These are phyloP conservation scores for Phytophthora kernoviae DNA, from an alignment of 352 stramenopile genomes.

Conservation along the genomic window DNA sequence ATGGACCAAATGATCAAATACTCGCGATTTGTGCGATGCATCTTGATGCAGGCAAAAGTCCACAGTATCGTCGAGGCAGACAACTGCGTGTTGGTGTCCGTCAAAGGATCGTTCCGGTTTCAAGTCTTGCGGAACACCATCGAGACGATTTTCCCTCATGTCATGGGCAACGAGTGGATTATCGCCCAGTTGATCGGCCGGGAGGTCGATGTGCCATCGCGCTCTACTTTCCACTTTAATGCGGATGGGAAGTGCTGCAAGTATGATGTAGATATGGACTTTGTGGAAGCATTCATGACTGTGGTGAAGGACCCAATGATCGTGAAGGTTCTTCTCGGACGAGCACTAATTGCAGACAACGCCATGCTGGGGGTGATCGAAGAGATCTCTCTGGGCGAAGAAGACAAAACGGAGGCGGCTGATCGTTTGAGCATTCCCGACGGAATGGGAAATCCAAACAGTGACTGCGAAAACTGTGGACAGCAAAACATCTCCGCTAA, in stretches of 20 bases:
- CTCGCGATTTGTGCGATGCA: conserved; percentile 10
- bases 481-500: neutral
- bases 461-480: neutral
- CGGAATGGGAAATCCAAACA: neutral
- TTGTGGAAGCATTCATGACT: conserved; percentile 17
- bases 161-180: conserved; percentile 24
- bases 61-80: conserved; percentile 14
- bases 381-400: neutral
- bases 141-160: conserved; percentile 28
- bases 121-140: conserved; percentile 30
- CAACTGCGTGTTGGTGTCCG: conserved; percentile 18
- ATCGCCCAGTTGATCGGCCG: conserved; percentile 17
- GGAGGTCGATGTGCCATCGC: neutral
- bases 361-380: conserved; percentile 13
- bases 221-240: conserved; percentile 28
- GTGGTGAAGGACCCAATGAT: conserved; percentile 20
- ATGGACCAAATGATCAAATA: conserved; percentile 28
- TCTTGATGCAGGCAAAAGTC: conserved; percentile 10
- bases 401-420: conserved; percentile 12
- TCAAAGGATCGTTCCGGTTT: conserved; percentile 21
- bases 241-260: conserved; percentile 12
- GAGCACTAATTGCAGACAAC: conserved; percentile 21
- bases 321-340: conserved; percentile 19
- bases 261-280: conserved; percentile 29
- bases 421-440: no score